phyloP scores from a whole-genome alignment of 106 monocot species.

The Vanilla planifolia region DNA sequence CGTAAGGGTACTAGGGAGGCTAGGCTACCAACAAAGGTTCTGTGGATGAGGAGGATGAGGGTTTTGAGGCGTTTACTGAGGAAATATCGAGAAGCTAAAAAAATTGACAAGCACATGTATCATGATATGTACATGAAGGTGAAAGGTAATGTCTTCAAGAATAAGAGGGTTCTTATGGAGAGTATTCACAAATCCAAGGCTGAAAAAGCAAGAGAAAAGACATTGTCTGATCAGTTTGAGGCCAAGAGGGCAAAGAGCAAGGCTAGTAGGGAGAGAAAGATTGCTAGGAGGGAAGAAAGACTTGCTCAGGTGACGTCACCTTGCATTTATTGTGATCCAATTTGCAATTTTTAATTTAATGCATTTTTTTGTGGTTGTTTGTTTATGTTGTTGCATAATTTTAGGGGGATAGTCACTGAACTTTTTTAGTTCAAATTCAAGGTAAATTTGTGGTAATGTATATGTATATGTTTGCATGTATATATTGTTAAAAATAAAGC shows the following conservation, averaged over 20 bases:
- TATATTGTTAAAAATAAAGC: no score
- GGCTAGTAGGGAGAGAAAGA: conserved; percentile 48
- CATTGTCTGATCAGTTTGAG: conserved; percentile 42
- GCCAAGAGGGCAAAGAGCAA: conserved; percentile 47
- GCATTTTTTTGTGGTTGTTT: no score
- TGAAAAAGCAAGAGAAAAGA: conserved; percentile 49
- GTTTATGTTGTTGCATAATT: no score
- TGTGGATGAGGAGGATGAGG: conserved; percentile 52
- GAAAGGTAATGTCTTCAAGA: conserved; percentile 50
- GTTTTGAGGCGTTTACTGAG: conserved; percentile 34
- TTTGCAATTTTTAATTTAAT: neutral
- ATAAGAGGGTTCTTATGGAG: conserved; percentile 51
- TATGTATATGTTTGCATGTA: no score
- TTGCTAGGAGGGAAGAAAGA: conserved; percentile 45
- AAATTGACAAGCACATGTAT: conserved; percentile 54
- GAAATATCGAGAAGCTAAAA: conserved; percentile 41
- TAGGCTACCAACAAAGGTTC: conserved; percentile 43
- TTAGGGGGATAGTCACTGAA: no score
- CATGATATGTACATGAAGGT: conserved; percentile 56
- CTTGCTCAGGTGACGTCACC: conserved; percentile 22
- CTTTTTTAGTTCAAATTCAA: no score
- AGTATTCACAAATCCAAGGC: conserved; percentile 56
- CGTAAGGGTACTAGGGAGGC: conserved; percentile 49
- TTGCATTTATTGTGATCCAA: neutral
- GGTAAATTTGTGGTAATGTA: no score